These are phyloP conservation scores for Amanita jacksonii DNA, from an alignment of 768 basidiomycete genomes.

Conservation along the genomic window DNA sequence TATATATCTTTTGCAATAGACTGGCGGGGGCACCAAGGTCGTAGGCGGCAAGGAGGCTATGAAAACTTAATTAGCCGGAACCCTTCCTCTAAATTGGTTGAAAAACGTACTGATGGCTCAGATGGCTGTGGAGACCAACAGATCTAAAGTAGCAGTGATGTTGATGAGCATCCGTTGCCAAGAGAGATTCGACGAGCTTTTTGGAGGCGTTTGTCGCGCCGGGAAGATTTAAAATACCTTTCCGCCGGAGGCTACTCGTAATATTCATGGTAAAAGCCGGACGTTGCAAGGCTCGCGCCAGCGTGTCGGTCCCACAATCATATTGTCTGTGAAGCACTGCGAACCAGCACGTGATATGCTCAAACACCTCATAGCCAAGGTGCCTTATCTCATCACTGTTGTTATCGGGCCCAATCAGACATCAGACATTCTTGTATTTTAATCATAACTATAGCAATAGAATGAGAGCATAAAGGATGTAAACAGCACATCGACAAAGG, in stretches of 20 bases:
- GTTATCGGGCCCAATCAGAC: no score
- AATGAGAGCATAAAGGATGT: no score
- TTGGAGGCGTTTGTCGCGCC: slow-evolving; percentile 36
- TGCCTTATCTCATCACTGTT: no score
- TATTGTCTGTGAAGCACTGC: no score
- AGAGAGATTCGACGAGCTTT: slow-evolving; percentile 29
- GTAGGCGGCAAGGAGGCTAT: slow-evolving; percentile 44
- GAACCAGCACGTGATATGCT: no score
- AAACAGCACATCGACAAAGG: no score
- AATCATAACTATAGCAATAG: no score
- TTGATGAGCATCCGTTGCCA: slow-evolving; percentile 36
- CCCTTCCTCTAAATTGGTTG: not conserved
- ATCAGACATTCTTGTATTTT: no score
- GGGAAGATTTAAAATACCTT: slow-evolving; percentile 37
- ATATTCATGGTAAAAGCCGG: slow-evolving; percentile 9
- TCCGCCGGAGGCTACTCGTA: slow-evolving; percentile 16
- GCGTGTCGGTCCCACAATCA: no score
- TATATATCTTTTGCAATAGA: slow-evolving; percentile 40
- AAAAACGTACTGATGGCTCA: slow-evolving; percentile 44
- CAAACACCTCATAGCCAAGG: no score
- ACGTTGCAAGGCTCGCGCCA: no score
- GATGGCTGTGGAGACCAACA: slow-evolving; percentile 45
- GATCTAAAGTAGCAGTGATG: slow-evolving; percentile 42
- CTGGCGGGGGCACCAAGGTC: slow-evolving; percentile 41
- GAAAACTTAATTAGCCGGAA: not conserved